Evolutionary conservation across 257 asterid genomes (phyloP).

Genomic region (Sherardia arvensis): DNA sequence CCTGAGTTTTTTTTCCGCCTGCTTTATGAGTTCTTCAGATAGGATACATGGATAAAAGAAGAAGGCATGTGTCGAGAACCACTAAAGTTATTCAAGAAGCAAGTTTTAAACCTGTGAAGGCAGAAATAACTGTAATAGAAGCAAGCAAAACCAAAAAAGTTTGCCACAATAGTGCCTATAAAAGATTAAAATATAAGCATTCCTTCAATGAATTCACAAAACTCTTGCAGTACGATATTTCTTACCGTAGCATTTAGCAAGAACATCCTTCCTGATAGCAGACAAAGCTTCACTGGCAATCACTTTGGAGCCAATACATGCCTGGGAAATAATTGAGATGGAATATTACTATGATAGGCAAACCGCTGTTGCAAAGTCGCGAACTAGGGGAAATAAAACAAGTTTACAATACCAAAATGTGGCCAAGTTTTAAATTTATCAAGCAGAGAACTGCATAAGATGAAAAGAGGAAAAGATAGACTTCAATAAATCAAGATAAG

Average conservation of each 20-base stretch:
- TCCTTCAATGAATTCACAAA: not conserved
- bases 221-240: not conserved
- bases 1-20: not conserved
- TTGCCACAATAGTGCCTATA: not conserved
- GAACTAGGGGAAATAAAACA: not conserved
- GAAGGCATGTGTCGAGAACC: not conserved
- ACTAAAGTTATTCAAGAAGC: not conserved
- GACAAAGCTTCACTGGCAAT: constrained; percentile 95
- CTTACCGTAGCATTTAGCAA: constrained; percentile 98
- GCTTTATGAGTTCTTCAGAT: not conserved
- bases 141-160: not conserved
- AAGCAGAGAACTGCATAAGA: not conserved
- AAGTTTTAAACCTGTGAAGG: no score
- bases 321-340: constrained; percentile 34
- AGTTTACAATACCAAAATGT: not conserved
- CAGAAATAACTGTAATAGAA: not conserved
- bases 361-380: no score
- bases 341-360: not conserved
- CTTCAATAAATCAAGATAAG: not conserved
- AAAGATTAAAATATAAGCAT: not conserved
- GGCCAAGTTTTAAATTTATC: not conserved
- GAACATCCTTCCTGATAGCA: constrained; percentile 96
- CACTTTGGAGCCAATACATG: constrained; percentile 91
- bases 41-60: not conserved
- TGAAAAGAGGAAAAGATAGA: not conserved